phyloP scores from a whole-genome alignment of 2,329 filamentous ascomycete species.

The Chaetomiaceae sp. region DNA sequence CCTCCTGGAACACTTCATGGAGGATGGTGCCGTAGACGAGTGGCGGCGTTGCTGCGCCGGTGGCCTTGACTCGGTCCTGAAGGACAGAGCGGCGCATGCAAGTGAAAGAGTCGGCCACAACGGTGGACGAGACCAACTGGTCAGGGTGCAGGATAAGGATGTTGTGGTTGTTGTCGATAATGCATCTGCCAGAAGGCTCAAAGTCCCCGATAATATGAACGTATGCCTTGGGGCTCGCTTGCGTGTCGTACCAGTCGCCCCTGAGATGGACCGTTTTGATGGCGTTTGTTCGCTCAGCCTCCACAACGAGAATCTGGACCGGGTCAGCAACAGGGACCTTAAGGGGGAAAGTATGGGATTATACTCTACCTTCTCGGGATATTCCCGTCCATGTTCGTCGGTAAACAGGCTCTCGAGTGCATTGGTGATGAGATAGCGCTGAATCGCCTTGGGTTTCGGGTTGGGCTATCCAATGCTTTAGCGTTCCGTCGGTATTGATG shows the following conservation, averaged over 20 bases:
- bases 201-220: constrained; percentile 85
- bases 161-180: constrained; percentile 76
- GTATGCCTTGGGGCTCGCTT: constrained; percentile 67
- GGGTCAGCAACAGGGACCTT: constrained; percentile 8
- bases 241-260: constrained; percentile 81
- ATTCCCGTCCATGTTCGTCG: constrained; percentile 54
- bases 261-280: constrained; percentile 69
- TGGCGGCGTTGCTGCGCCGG: constrained; percentile 70
- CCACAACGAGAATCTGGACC: constrained; percentile 68
- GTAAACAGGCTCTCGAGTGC: constrained; percentile 65
- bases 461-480: constrained; percentile 63
- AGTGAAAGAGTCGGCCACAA: constrained; percentile 92
- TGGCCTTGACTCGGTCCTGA: constrained; percentile 91
- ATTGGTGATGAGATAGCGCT: constrained; percentile 78
- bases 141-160: constrained; percentile 92
- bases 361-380: constrained; percentile 73
- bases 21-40: constrained; percentile 90
- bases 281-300: constrained; percentile 66
- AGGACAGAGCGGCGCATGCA: constrained; percentile 88
- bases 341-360: background rate
- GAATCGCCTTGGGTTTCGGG: constrained; percentile 67
- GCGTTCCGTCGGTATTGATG: constrained; percentile 37
- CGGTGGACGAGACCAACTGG: constrained; percentile 89
- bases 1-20: constrained; percentile 92
- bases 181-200: constrained; percentile 62